Base-by-base conservation (phyloP, 1,284 basidiomycete species). In the Cystobasidium pallidum region DNA sequence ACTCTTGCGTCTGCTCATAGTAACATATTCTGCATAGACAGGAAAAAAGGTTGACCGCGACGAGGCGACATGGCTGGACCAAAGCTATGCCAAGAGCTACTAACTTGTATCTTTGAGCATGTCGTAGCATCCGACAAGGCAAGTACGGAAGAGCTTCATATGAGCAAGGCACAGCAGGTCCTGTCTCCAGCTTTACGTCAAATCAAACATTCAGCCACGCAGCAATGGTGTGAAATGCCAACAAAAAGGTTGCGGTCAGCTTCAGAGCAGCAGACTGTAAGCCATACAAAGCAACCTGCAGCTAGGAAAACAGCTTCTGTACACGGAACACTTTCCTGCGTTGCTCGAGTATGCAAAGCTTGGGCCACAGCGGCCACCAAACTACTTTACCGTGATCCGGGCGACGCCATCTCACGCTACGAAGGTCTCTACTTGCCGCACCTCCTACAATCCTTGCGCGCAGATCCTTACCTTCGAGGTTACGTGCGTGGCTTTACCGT, bases 391-490 rank as follows among this genome's bases (percentile, higher is more conserved):
- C 30, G 13, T 19, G 68, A 71, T 47, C 68, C 68, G 32, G 68
- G 68, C 6, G 24, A 39, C 17, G 45, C 68, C 10, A 71, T 71
- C 34, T 59, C 54, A 15, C 68, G 68, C 7, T 71, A 71, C 51
- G 68, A 71, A 64, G 68, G 68, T 19, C 59, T 71, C 6, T 71
- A 71, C 28, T 41, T 71, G 11, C 68, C 68, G 11, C 68, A 64
- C 39, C 68, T 71, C 21, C 32, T 71, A 19, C 7, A 28, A 26
- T 71, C 68, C 26, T 32, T 71, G 30, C 43, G 43, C 6, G 54
- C 28, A 19, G 54, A 71, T 41, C 24, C 21, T 26, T 64, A 34
- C 57, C 49, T 71, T 11, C 59, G 68, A n/a, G 68, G 49, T 3
- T 57, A 28, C 32, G 68, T 71, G 4, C 59, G 68, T 17, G 49